phyloP scores from a whole-genome alignment of 2,329 filamentous ascomycete species.

The Fusarium tricinctum region DNA sequence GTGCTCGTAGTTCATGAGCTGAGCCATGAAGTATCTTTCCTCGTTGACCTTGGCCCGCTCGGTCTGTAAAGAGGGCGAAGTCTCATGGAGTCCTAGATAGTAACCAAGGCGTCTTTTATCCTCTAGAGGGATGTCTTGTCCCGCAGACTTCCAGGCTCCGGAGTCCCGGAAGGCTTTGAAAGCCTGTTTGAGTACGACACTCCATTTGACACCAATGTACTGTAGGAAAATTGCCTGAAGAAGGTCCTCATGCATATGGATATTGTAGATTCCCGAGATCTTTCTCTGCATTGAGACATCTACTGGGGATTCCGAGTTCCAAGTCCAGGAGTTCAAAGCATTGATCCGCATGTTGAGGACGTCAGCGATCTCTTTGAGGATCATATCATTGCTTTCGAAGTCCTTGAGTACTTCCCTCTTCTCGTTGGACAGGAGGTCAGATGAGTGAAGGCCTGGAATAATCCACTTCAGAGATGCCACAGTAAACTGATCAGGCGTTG shows the following conservation, averaged over 20 bases:
- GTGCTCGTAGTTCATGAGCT: slow-evolving; percentile 54
- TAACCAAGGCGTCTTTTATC: slow-evolving; percentile 53
- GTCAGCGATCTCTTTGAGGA: slow-evolving; percentile 64
- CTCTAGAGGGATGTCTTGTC: slow-evolving; percentile 48
- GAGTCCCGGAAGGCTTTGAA: slow-evolving; percentile 53
- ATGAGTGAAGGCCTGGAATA: slow-evolving; percentile 59
- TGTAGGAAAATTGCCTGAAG: slow-evolving; percentile 66
- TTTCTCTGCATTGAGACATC: slow-evolving; percentile 61
- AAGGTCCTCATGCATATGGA: slow-evolving; percentile 67
- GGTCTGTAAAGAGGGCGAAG: slow-evolving; percentile 47
- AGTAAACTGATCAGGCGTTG: slow-evolving; percentile 55
- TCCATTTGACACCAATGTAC: slow-evolving; percentile 64
- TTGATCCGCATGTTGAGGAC: slow-evolving; percentile 67
- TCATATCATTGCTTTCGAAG: slow-evolving; percentile 58
- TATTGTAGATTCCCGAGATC: slow-evolving; percentile 63
- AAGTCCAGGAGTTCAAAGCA: slow-evolving; percentile 61
- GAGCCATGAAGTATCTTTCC: slow-evolving; percentile 61
- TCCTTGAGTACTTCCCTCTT: slow-evolving; percentile 60
- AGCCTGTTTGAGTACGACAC: slow-evolving; percentile 58
- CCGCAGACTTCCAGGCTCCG: slow-evolving; percentile 55
- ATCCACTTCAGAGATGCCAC: slow-evolving; percentile 54
- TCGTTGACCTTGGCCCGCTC: slow-evolving; percentile 53
- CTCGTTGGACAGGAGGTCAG: slow-evolving; percentile 61
- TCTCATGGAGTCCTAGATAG: slow-evolving; percentile 53
- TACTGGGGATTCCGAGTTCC: slow-evolving; percentile 58